Evolutionary conservation across 2,329 filamentous ascomycete species (phyloP).

Genomic region (Exophiala oligosperma): DNA sequence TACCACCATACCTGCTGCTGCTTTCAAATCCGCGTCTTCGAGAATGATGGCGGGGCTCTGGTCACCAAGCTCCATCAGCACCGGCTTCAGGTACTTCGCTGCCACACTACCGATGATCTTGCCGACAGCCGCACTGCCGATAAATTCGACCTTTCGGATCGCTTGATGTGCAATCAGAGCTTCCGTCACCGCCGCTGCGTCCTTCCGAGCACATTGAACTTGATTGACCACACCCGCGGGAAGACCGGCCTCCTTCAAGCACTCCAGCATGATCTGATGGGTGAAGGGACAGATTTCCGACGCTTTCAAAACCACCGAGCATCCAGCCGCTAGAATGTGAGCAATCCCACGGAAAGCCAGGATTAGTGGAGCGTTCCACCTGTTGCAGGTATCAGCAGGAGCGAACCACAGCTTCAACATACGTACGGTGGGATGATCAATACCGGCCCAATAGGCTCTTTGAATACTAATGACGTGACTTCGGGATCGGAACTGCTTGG

Average conservation of each 20-base stretch:
- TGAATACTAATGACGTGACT: constrained; percentile 61
- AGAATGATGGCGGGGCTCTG: constrained; percentile 90
- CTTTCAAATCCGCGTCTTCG: constrained; percentile 70
- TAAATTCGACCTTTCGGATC: constrained; percentile 81
- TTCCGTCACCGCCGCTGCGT: constrained; percentile 68
- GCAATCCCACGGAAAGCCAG: constrained; percentile 87
- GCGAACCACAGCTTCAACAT: constrained; percentile 1
- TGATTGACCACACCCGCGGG: constrained; percentile 80
- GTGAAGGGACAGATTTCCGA: constrained; percentile 90
- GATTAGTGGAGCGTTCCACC: constrained; percentile 77
- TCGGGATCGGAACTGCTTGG: constrained; percentile 80
- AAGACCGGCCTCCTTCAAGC: constrained; percentile 76
- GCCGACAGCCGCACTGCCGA: constrained; percentile 82
- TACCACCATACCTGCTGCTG: constrained; percentile 51
- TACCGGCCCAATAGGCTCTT: constrained; percentile 52
- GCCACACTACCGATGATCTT: constrained; percentile 79
- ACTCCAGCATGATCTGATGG: constrained; percentile 72
- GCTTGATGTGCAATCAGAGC: constrained; percentile 69
- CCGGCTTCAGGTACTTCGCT: constrained; percentile 74
- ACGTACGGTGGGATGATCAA: constrained; percentile 85
- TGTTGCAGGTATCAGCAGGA: background rate
- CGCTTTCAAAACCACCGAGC: constrained; percentile 86
- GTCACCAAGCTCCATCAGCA: constrained; percentile 85
- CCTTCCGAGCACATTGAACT: constrained; percentile 75
- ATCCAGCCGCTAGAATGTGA: constrained; percentile 82